phyloP scores from a whole-genome alignment of 495 filamentous ascomycete species.

The Darksidea phi region DNA sequence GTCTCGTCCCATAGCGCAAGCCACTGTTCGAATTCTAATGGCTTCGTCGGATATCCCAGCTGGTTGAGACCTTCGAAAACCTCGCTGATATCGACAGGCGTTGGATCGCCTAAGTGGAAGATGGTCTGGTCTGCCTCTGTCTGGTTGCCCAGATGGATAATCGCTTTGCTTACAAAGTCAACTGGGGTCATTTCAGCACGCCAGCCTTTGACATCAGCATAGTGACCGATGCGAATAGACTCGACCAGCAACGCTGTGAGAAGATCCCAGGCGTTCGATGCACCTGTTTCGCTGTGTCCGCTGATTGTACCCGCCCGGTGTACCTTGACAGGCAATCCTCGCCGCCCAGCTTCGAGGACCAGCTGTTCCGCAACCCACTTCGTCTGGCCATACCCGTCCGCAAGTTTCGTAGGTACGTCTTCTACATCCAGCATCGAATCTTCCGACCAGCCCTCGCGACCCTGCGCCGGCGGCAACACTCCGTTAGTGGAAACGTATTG shows the following conservation, averaged over 20 bases:
- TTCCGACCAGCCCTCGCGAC: slow-evolving; percentile 60
- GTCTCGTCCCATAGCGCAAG: slow-evolving; percentile 61
- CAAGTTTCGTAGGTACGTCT: slow-evolving; percentile 58
- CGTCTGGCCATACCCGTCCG: slow-evolving; percentile 53
- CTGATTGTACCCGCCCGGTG: slow-evolving; percentile 65
- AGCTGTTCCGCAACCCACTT: slow-evolving; percentile 70
- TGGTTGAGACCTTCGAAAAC: slow-evolving; percentile 57
- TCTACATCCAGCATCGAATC: slow-evolving; percentile 56
- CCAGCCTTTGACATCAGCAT: slow-evolving; percentile 64
- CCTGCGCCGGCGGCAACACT: slow-evolving; percentile 55
- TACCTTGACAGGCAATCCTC: slow-evolving; percentile 61
- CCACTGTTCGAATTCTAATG: slow-evolving; percentile 62
- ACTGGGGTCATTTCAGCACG: slow-evolving; percentile 71
- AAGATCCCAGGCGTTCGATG: slow-evolving; percentile 68
- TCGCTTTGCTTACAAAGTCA: slow-evolving; percentile 66
- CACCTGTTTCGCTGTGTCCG: slow-evolving; percentile 60
- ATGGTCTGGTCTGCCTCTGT: slow-evolving; percentile 51
- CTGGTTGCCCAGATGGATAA: slow-evolving; percentile 59
- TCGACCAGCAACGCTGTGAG: slow-evolving; percentile 66
- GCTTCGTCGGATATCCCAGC: slow-evolving; percentile 63
- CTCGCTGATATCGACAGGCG: slow-evolving; percentile 54
- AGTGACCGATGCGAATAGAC: slow-evolving; percentile 61
- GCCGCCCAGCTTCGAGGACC: slow-evolving; percentile 59
- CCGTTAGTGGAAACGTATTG: slow-evolving; percentile 70
- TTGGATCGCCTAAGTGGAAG: slow-evolving; percentile 67